Evolutionary conservation across 345 rosid genomes (phyloP).

Genomic region (Eucalyptus shirleyi): DNA sequence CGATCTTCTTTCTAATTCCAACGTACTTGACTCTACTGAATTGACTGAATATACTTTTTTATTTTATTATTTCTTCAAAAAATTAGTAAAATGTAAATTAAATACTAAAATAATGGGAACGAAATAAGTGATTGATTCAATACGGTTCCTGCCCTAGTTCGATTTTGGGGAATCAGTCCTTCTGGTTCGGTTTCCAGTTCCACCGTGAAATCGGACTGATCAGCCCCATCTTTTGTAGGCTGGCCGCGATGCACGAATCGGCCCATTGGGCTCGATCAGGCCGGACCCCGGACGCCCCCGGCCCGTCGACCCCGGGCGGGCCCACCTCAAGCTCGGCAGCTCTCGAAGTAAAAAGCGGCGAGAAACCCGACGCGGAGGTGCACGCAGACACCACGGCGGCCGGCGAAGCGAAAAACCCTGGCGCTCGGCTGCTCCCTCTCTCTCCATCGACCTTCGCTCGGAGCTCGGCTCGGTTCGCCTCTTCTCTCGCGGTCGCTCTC

Average conservation of each 20-base stretch:
- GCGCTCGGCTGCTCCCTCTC: background rate
- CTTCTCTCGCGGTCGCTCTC: background rate
- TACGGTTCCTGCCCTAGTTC: fast-evolving
- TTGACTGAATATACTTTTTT: no score
- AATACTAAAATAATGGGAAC: fast-evolving
- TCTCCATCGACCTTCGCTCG: background rate
- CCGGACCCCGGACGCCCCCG: background rate
- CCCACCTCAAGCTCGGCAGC: background rate
- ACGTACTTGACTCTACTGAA: no score
- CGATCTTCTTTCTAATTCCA: fast-evolving
- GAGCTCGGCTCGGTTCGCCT: background rate
- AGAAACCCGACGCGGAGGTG: background rate
- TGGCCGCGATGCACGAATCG: background rate
- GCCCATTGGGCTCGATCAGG: background rate
- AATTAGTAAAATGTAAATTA: no score
- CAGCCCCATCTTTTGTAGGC: background rate
- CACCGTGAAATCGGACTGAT: no score
- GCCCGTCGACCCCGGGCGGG: background rate
- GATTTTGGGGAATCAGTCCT: no score
- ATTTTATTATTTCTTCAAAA: no score
- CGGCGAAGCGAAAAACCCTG: background rate
- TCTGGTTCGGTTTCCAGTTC: no score
- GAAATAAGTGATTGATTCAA: no score
- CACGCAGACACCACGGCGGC: background rate
- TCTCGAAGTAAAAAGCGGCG: background rate